Percentiles rank a stretch among this genome's conserved stretches.
Evolutionary conservation across 805 yeast species (phyloP).

Genomic region (Saccharomycopsis malanga): DNA sequence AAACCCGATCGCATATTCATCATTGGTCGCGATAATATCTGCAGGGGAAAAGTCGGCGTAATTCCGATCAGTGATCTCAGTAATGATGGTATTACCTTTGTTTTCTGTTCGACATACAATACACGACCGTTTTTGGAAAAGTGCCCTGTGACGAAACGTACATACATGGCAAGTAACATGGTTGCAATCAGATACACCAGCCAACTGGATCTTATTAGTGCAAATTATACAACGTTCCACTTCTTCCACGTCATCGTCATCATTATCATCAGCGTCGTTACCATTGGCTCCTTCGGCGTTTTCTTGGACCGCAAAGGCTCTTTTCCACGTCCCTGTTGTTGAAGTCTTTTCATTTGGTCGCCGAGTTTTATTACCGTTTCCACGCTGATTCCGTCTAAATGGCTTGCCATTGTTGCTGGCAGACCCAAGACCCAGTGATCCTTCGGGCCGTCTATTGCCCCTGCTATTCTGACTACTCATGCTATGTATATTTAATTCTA

Average conservation of each 20-base stretch:
- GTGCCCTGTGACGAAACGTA: conserved; percentile 72
- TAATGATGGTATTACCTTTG: conserved; percentile 43
- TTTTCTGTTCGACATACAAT: conserved; percentile 60
- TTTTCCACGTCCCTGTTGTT: conserved; percentile 21
- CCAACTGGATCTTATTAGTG: conserved; percentile 58
- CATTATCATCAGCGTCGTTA: conserved; percentile 11
- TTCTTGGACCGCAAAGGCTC: conserved; percentile 15
- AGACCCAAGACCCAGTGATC: too few species aligned
- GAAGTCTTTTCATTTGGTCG: not conserved
- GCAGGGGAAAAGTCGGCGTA: conserved; percentile 33
- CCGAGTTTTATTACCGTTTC: not conserved
- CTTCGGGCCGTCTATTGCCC: too few species aligned
- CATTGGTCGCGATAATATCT: conserved; percentile 33
- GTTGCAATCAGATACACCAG: conserved; percentile 74
- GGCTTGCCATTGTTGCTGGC: conserved; percentile 5
- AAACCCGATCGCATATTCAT: conserved; percentile 32
- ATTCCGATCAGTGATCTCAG: conserved; percentile 37
- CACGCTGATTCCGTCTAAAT: conserved; percentile 1
- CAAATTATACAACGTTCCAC: conserved; percentile 68
- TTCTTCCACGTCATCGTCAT: conserved; percentile 30
- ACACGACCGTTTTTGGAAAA: conserved; percentile 69
- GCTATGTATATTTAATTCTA: too few species aligned
- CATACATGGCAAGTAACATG: conserved; percentile 82
- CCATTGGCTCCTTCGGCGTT: not conserved
- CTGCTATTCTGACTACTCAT: too few species aligned